These are phyloP conservation scores for Russula griseocarnosa DNA, from an alignment of 768 basidiomycete genomes.

Conservation along the genomic window DNA sequence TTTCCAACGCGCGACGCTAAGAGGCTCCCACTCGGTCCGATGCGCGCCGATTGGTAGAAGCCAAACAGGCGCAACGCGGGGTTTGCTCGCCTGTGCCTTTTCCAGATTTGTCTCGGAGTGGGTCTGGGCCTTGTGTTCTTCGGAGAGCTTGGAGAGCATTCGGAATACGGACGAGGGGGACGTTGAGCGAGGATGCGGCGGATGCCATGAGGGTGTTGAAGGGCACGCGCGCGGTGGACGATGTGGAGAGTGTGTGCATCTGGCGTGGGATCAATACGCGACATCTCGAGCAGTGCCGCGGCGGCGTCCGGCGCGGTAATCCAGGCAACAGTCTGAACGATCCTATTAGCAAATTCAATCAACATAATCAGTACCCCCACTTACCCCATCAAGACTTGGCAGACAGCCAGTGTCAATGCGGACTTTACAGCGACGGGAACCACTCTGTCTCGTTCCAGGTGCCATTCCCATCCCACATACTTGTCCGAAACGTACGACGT, in stretches of 20 bases:
- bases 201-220: constrained; percentile 28
- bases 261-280: constrained; percentile 23
- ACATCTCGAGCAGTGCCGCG: constrained; percentile 31
- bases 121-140: constrained; percentile 12
- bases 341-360: neutral
- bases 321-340: constrained; percentile 30
- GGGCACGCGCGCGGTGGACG: constrained; percentile 29
- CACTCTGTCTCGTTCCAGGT: constrained; percentile 33
- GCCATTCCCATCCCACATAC: constrained; percentile 32
- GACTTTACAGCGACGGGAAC: constrained; percentile 31
- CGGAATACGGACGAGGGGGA: constrained; percentile 31
- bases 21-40: constrained; percentile 29
- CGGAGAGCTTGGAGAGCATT: constrained; percentile 30
- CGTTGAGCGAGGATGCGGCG: constrained; percentile 25
- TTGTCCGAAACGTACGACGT: constrained; percentile 32
- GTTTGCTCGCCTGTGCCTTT: constrained; percentile 20
- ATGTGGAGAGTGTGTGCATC: constrained; percentile 26
- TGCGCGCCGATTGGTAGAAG: constrained; percentile 25
- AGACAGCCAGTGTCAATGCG: constrained; percentile 27
- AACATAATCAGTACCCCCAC: neutral
- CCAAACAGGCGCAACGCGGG: constrained; percentile 26
- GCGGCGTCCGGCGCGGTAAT: constrained; percentile 32
- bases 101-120: constrained; percentile 19
- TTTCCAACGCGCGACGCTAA: constrained; percentile 29
- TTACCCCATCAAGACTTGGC: constrained; percentile 28